Percentiles rank a stretch among this genome's conserved stretches.
These are phyloP conservation scores for Thymus quinquecostatus DNA, from an alignment of 257 asterid genomes.

Conservation along the genomic window DNA sequence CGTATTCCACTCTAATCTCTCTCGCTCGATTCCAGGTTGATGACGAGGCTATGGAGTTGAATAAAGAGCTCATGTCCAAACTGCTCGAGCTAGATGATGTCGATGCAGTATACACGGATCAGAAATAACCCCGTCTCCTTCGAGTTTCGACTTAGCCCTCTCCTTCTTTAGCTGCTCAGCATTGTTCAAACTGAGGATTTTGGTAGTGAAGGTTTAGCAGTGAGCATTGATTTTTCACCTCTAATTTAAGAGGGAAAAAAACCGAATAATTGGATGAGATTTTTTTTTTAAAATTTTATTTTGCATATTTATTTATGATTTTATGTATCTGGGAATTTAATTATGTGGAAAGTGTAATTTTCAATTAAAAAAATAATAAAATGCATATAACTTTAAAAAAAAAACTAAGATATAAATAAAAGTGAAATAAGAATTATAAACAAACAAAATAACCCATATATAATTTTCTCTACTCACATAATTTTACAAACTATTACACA, in stretches of 20 bases:
- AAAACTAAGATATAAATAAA: too few relatives aligned
- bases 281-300: background rate
- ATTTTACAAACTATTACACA: background rate
- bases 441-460: background rate
- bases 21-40: conserved; percentile 60
- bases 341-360: too few relatives aligned
- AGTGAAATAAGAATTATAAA: background rate
- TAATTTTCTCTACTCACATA: background rate
- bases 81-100: conserved; percentile 93
- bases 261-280: background rate
- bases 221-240: background rate
- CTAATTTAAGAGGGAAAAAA: background rate
- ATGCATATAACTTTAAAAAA: too few relatives aligned
- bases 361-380: too few relatives aligned
- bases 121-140: conserved; percentile 43
- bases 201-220: background rate
- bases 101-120: conserved; percentile 89
- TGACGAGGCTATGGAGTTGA: conserved; percentile 95
- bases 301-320: background rate
- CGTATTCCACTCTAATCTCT: background rate
- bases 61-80: conserved; percentile 74
- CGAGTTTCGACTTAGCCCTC: background rate
- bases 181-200: conserved; percentile 16
- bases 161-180: conserved; percentile 19
- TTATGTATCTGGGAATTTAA: too few relatives aligned